Percentiles rank a stretch among this genome's conserved stretches.
These are phyloP conservation scores for Trichophyton verrucosum DNA, from an alignment of 2,329 filamentous ascomycete genomes.

Conservation along the genomic window DNA sequence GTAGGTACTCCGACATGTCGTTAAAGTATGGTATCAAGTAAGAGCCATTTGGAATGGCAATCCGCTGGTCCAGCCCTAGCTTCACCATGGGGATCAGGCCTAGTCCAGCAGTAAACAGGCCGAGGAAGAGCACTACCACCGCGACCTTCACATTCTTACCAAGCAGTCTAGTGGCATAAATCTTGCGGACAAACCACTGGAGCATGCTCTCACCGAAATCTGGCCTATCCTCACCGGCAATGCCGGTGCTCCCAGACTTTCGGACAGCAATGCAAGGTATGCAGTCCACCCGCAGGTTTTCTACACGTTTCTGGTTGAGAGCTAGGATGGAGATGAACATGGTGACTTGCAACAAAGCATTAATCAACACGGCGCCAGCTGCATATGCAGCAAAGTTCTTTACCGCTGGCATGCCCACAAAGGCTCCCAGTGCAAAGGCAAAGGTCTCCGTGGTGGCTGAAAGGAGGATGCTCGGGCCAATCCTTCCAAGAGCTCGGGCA, in stretches of 20 bases:
- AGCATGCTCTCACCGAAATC: slow-evolving; percentile 67
- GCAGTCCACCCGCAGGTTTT: slow-evolving; percentile 79
- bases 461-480: slow-evolving; percentile 91
- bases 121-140: slow-evolving; percentile 71
- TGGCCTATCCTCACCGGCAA: slow-evolving; percentile 54
- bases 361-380: slow-evolving; percentile 90
- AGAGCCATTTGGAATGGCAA: slow-evolving; percentile 84
- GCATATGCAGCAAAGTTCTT: slow-evolving; percentile 96
- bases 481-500: slow-evolving; percentile 77
- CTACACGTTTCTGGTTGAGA: slow-evolving; percentile 81
- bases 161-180: slow-evolving; percentile 72
- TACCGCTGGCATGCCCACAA: slow-evolving; percentile 95
- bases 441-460: slow-evolving; percentile 91
- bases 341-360: slow-evolving; percentile 90
- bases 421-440: slow-evolving; percentile 81
- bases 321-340: slow-evolving; percentile 91
- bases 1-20: slow-evolving; percentile 85
- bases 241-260: slow-evolving; percentile 54
- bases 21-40: slow-evolving; percentile 96
- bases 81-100: slow-evolving; percentile 74
- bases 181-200: slow-evolving; percentile 79
- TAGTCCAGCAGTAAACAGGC: slow-evolving; percentile 71
- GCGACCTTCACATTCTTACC: slow-evolving; percentile 65
- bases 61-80: slow-evolving; percentile 84
- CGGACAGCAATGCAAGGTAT: slow-evolving; percentile 78